Evolutionary conservation across 306 rosid genomes (phyloP).

Genomic region (Cucumis cinereus): DNA sequence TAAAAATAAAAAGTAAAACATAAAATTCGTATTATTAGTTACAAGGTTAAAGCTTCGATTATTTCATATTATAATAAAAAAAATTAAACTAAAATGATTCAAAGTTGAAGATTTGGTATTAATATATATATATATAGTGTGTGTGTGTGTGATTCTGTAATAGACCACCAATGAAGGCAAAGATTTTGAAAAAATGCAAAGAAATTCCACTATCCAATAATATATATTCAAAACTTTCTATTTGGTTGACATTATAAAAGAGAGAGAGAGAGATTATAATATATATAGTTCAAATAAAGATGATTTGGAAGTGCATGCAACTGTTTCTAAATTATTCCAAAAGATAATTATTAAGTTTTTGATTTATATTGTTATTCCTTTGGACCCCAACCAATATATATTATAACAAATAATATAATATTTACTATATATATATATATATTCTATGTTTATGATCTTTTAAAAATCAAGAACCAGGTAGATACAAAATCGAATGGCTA

Average conservation of each 20-base stretch:
- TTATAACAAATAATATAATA: neutral
- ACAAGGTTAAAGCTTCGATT: too few relatives aligned
- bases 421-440: too few relatives aligned
- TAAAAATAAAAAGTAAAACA: too few relatives aligned
- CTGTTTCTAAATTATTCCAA: neutral
- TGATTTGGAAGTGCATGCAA: neutral
- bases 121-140: too few relatives aligned
- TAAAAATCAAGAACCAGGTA: too few relatives aligned
- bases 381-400: neutral
- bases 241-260: neutral
- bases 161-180: neutral
- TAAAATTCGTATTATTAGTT: too few relatives aligned
- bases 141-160: neutral
- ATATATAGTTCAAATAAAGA: neutral
- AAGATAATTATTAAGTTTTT: neutral
- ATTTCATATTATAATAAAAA: too few relatives aligned
- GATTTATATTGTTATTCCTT: neutral
- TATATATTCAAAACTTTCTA: neutral
- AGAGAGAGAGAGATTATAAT: neutral
- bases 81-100: too few relatives aligned
- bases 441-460: too few relatives aligned
- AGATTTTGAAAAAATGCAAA: neutral
- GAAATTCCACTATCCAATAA: neutral
- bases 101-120: too few relatives aligned
- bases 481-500: too few relatives aligned